Percentiles rank a stretch among this genome's conserved stretches.
Evolutionary conservation across 2,329 filamentous ascomycete species (phyloP).

Genomic region (Chaetothyriales sp.): DNA sequence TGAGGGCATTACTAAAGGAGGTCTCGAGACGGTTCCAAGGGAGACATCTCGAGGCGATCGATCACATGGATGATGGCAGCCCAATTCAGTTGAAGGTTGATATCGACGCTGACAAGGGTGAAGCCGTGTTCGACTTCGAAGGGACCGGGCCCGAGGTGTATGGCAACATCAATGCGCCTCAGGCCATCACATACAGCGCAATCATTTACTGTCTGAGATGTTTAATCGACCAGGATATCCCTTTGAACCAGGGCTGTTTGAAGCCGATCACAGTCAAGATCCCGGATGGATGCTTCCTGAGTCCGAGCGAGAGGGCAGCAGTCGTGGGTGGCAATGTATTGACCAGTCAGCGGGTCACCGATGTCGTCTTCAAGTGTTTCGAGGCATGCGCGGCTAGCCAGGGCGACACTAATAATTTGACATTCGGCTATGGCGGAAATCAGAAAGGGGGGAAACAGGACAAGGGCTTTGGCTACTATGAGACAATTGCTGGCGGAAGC

Average conservation of each 20-base stretch:
- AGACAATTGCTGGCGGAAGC: slow-evolving; percentile 68
- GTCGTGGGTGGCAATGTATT: slow-evolving; percentile 75
- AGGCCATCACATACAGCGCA: slow-evolving; percentile 67
- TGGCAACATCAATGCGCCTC: slow-evolving; percentile 64
- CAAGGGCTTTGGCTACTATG: slow-evolving; percentile 76
- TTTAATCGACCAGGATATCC: slow-evolving; percentile 67
- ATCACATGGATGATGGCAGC: slow-evolving; percentile 78
- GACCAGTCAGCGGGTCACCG: slow-evolving; percentile 64
- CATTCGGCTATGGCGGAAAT: slow-evolving; percentile 66
- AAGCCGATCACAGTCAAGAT: slow-evolving; percentile 61
- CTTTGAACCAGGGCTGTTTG: slow-evolving; percentile 73
- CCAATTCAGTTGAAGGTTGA: slow-evolving; percentile 61
- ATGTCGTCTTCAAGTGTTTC: slow-evolving; percentile 70
- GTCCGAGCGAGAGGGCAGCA: slow-evolving; percentile 59
- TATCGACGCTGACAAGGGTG: slow-evolving; percentile 58
- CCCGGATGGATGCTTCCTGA: slow-evolving; percentile 56
- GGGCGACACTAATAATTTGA: slow-evolving; percentile 72
- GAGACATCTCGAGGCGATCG: slow-evolving; percentile 55
- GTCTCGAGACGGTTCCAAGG: slow-evolving; percentile 56
- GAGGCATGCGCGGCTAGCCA: slow-evolving; percentile 63
- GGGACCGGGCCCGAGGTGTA: slow-evolving; percentile 70
- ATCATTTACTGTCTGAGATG: slow-evolving; percentile 77
- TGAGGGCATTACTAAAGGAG: slow-evolving; percentile 56
- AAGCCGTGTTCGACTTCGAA: slow-evolving; percentile 62
- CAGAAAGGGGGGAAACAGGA: slow-evolving; percentile 24